Conservation (phyloP, 805 yeast genomes). For the Saccharomyces eubayanus region DNA sequence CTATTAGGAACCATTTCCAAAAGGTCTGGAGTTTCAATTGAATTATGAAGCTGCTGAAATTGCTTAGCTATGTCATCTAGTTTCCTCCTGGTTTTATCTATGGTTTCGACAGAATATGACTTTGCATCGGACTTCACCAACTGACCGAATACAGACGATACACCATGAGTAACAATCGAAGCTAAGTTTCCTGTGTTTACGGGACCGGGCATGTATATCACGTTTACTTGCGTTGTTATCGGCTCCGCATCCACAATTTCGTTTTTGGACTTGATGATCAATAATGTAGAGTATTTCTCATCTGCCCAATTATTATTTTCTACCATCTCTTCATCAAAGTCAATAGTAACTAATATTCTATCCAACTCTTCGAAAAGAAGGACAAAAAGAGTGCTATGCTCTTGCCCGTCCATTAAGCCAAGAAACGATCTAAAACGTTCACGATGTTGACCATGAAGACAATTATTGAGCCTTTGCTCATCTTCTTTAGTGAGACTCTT, state of each 20-base stretch:
- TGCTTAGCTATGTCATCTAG: slow-evolving; percentile 62
- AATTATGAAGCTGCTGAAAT: slow-evolving; percentile 57
- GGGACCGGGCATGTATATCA: slow-evolving; percentile 29
- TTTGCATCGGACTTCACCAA: slow-evolving; percentile 13
- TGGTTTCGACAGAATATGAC: slow-evolving; percentile 25
- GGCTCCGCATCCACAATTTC: slow-evolving; percentile 25
- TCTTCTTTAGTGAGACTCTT: slow-evolving; percentile 1
- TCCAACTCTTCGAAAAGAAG: slow-evolving; percentile 17
- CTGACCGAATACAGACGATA: slow-evolving; percentile 62
- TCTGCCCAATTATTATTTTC: slow-evolving; percentile 6
- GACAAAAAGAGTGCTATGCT: slow-evolving; percentile 13
- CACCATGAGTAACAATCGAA: slow-evolving; percentile 51
- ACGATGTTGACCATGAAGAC: background rate
- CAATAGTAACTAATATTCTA: slow-evolving; percentile 3
- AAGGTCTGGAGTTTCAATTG: slow-evolving; percentile 62
- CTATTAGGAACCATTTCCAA: slow-evolving; percentile 42
- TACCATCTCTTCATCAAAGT: slow-evolving; percentile 5
- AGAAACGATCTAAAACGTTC: slow-evolving; percentile 3
- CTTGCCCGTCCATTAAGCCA: slow-evolving; percentile 2
- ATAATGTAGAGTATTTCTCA: slow-evolving; percentile 16
- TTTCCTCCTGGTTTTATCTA: slow-evolving; percentile 48
- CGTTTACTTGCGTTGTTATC: slow-evolving; percentile 30
- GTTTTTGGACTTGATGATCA: slow-evolving; percentile 39
- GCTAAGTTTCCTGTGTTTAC: slow-evolving; percentile 43
- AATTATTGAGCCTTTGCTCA: background rate